Base-by-base conservation (phyloP, 1,284 basidiomycete genomes). In the Rhodotorula sp. region DNA sequence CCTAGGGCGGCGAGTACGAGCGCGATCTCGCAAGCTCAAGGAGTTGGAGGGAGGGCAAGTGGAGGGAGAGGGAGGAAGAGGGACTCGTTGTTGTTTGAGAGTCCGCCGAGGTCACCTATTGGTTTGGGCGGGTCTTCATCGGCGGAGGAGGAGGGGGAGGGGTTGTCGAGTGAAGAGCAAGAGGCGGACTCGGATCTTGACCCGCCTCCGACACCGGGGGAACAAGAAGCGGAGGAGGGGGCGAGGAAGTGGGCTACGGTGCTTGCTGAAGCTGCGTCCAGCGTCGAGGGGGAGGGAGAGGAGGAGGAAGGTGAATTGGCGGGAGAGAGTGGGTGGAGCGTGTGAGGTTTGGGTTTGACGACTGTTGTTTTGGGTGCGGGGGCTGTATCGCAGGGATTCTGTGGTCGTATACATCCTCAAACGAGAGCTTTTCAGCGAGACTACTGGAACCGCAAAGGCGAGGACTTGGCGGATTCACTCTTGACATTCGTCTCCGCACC, bases 141-240 rank as follows among this genome's bases (percentile, higher is more conserved):
- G 53, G 4, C 30, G 24, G 61, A 54, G 11, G 58, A 37, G 24
- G 58, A 47, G 9, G 59, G 44, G 4, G 59, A 34, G 22, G 4
- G 16, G 34, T 11, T 44, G 40, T 44, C 40, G 40, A 47, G 51
- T 2, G 47, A 24, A 18, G 57, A 34, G 11, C 56, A 31, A 0
- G 59, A 40, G 11, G 47, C 8, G 10, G 48, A 47, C 18, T 52
- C 30, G 30, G 59, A 40, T 31, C 24, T 26, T 16, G 59, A 53
- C 28, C 50, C 46, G 15, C 55, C 59, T 11, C 30, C 55, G 30
- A 69, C 63, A 26, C 64, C 64, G n/a, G 57, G 64, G 15, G 51
- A 65, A 46, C 57, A 59, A 22, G 68, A 69, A 18, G 68, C 68
- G 11, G 68, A 69, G 40, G 68, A 69, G 47, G 68, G 63, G 11